Base-by-base conservation (phyloP, 441 rosid species). In the Eruca vesicaria region DNA sequence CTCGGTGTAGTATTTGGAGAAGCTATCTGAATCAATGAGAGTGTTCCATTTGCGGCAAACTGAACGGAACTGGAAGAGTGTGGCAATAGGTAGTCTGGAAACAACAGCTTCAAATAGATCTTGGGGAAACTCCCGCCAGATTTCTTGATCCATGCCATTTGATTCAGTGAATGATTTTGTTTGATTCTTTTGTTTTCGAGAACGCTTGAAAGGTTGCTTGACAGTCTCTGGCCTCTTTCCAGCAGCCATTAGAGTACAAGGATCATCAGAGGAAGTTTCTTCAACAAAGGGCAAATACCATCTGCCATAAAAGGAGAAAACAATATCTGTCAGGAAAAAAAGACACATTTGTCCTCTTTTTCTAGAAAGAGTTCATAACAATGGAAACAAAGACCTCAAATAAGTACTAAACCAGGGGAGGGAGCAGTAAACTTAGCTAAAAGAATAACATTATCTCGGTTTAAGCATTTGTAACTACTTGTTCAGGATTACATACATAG, bases 121-220 rank as follows among this genome's bases (percentile, higher is more conserved):
- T 83, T 88, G 95, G 0, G 99, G 99, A 77, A 96, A 96, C 35
- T 88, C 96, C 81, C 86, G 88, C 99, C 99, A 96, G 55, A 96
- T 83, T 61, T 87, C 83, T 80, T 81, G 86, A 19, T 89, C 95
- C 98, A 96, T 85, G 72, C 73, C 69, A 21, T 28, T 52, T 57
- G 64, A 78, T 68, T 69, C 68, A 43, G 78, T 86, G 70, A 64
- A 62, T 70, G 84, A 69, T 72, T 90, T 88, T 33, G 85, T 91
- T 71, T 84, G 84, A 80, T 78, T 84, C 58, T 84, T 83, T 78
- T 93, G 97, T 84, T 93, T 95, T 35, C 90, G 83, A 70, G 85
- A 75, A 80, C 85, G 88, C 81, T 95, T 95, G 66, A 84, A 45
- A 23, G 97, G 96, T 78, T 88, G 85, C 81, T 86, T 89, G 81